Percentiles rank a stretch among this genome's conserved stretches.
phyloP scores from a whole-genome alignment of 805 yeast species.

The Candida broadrunensis region DNA sequence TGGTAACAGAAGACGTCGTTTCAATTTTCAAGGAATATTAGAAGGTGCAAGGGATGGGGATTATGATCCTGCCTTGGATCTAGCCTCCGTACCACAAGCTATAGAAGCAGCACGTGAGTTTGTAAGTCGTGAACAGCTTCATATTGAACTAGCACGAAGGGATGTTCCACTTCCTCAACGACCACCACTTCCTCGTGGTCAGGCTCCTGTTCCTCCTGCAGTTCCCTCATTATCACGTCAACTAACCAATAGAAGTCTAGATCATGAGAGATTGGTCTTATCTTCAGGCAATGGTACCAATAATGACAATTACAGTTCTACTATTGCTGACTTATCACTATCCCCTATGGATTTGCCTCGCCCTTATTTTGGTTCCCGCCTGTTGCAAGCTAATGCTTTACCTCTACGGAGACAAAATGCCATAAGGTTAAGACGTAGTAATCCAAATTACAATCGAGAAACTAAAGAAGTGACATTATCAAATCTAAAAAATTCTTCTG shows the following conservation, averaged over 20 bases:
- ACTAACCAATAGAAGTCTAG: too few species aligned
- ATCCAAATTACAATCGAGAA: slow-evolving; percentile 1
- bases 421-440: slow-evolving; percentile 14
- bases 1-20: slow-evolving; percentile 6
- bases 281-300: too few species aligned
- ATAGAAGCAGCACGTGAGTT: not conserved
- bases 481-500: not conserved
- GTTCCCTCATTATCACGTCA: too few species aligned
- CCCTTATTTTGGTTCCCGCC: too few species aligned
- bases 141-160: slow-evolving; percentile 24
- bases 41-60: slow-evolving; percentile 1
- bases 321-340: not conserved
- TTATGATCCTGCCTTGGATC: too few species aligned
- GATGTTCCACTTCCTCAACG: slow-evolving; percentile 13
- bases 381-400: too few species aligned
- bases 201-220: not conserved
- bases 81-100: too few species aligned
- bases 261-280: too few species aligned
- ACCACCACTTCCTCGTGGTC: slow-evolving; percentile 1
- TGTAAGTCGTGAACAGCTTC: slow-evolving; percentile 4
- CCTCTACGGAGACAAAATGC: slow-evolving; percentile 35
- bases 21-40: slow-evolving; percentile 6
- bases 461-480: not conserved
- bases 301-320: too few species aligned
- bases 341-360: too few species aligned